Conservation (phyloP, 441 rosid species). For the Mallotus japonicus region DNA sequence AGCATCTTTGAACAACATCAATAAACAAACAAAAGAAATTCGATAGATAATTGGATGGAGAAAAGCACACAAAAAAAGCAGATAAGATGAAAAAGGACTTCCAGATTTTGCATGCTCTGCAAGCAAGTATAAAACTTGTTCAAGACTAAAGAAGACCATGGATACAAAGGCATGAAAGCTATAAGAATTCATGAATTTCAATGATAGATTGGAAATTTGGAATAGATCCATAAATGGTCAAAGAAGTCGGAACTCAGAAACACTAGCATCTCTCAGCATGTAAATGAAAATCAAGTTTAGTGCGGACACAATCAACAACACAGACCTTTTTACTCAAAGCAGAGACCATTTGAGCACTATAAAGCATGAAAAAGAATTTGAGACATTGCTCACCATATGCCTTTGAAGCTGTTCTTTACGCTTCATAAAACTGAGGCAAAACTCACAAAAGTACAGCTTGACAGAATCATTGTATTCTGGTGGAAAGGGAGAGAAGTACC, state of each 20-base stretch:
- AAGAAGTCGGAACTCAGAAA: not conserved
- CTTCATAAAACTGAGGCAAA: constrained; percentile 98
- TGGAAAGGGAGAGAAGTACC: constrained; percentile 99
- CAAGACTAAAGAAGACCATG: no score
- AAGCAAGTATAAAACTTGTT: no score
- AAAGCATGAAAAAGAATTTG: constrained; percentile 13
- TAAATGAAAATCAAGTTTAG: not conserved
- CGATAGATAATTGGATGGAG: not conserved
- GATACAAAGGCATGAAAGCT: no score
- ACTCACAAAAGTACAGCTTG: constrained; percentile 99
- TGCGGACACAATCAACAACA: not conserved
- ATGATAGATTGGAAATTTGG: not conserved
- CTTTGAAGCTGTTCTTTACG: constrained; percentile 99
- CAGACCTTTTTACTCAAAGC: not conserved
- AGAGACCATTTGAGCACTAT: constrained; percentile 2
- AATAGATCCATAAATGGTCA: not conserved
- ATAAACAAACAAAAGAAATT: not conserved
- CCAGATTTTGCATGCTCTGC: no score
- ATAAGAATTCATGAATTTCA: no score
- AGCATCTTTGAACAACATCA: not conserved
- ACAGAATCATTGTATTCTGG: constrained; percentile 93
- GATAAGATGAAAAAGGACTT: not conserved
- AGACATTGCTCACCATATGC: constrained; percentile 80
- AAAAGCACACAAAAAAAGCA: not conserved
- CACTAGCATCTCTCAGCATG: not conserved